phyloP scores from a whole-genome alignment of 2,329 filamentous ascomycete genomes.

The Penicillium sp. region DNA sequence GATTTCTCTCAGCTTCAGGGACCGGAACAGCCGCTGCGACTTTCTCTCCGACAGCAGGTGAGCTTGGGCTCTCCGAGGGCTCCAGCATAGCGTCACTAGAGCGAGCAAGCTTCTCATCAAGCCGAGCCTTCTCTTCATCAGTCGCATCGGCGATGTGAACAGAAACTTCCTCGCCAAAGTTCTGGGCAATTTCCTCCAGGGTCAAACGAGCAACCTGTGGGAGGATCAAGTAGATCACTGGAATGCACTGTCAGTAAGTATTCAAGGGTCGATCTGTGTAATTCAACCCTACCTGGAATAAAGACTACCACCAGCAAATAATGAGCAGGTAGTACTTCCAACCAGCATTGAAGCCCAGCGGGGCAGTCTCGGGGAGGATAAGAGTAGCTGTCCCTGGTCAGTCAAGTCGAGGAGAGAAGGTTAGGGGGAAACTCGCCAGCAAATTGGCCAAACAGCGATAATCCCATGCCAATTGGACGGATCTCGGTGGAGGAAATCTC shows the following conservation, averaged over 20 bases:
- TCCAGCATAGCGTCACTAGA: neutral
- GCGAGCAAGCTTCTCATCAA: constrained; percentile 18
- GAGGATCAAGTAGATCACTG: constrained; percentile 49
- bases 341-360: constrained; percentile 48
- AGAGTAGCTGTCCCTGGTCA: constrained; percentile 41
- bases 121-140: constrained; percentile 38
- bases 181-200: constrained; percentile 49
- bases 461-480: constrained; percentile 54
- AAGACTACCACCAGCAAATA: constrained; percentile 48
- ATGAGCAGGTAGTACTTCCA: constrained; percentile 56
- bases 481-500: constrained; percentile 55
- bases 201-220: constrained; percentile 47
- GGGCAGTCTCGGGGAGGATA: constrained; percentile 51
- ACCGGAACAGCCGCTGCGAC: neutral
- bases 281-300: constrained; percentile 35
- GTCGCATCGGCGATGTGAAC: constrained; percentile 49
- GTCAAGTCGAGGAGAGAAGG: neutral
- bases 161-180: constrained; percentile 55
- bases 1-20: neutral
- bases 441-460: constrained; percentile 55
- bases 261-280: neutral
- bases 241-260: constrained; percentile 5
- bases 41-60: neutral
- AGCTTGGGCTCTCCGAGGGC: neutral
- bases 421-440: constrained; percentile 29